Base-by-base conservation (phyloP, 768 basidiomycete genomes). In the Sistotremastrum niveocremeum region DNA sequence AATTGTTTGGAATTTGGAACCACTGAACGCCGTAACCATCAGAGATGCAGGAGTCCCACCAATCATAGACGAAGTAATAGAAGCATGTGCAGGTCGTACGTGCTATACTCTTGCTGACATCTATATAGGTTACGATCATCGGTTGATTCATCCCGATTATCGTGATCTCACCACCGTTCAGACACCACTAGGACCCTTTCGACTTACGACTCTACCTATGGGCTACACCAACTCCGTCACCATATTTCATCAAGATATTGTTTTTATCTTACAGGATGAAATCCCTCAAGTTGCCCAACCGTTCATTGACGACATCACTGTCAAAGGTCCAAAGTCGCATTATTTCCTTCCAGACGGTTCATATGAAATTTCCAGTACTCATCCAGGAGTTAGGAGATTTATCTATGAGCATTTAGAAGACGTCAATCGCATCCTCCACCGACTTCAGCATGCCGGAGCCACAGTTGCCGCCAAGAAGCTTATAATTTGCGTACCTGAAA, bases 391-490 rank as follows among this genome's bases (percentile, higher is more conserved):
- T 20, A 43, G 60, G 34, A 41, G 49, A 28, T 64, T 55, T 44
- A 48, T 65, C 0, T 66, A 50, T 45, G 60, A 62, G 41, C 59
- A 59, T 42, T 45, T 51, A 1, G 33, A 47, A 0, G 53, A 41
- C 4, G 30, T 66, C 1, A 54, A 63, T 41, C 46, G 53, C 0
- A 51, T 63, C 37, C 37, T 65, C 0, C 48, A 34, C 0, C 46
- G 55, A 0, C 47, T 65, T 4, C 52, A 54, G 9, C 41, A 41
- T 4, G 56, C 63, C 0, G 62, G 65, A 0, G 50, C 61, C 0
- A 67, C 65, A 0, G 57, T 58, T 0, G 65, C 65, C 1, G 65
- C 62, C 5, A 44, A 45, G 31, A 67, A 66, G 43, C 35, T 60
- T 0, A 41, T 57, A 2, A 46, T 61, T 0, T 58, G 56, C 0